Base-by-base conservation (phyloP, 345 rosid species). In the Moricandia moricandioides region DNA sequence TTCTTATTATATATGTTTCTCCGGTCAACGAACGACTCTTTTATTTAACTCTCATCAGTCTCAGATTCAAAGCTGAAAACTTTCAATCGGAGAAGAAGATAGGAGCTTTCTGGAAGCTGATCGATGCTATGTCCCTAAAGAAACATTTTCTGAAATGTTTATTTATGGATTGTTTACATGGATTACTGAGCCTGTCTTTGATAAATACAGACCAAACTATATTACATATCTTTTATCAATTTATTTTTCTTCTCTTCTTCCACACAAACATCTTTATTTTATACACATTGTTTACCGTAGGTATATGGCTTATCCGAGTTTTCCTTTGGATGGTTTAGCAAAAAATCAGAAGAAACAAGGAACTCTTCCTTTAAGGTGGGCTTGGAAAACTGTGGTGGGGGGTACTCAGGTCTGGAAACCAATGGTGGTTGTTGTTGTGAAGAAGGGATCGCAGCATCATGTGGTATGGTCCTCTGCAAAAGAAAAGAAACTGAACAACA, bases 161-260 rank as follows among this genome's bases (percentile, higher is more conserved):
- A 13, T 13, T 13, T 61, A 26, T 60, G 45, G 73, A 61, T 75
- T 75, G 79, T 75, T 74, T 67, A 59, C 62, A 66, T 74, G 67
- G 78, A 52, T 66, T 31, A 45, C 60, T 43, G n/a, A n/a, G n/a
- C n/a, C n/a, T n/a, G 49, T 35, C 40, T 37, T 2, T 68, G 69
- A 75, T 74, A 60, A 60, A 62, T 68, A 60, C 8, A 52, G 17
- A 61, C 57, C 68, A 68, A 68, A 5, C 74, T 60, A 68, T 62
- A 68, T 75, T 69, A 68, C 74, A 76, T 69, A 62, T 62, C 45
- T 69, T 40, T 69, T 65, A 62, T 62, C 45, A 12, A 5, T 45
- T 13, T 29, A 1, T 29, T 33, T 62, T 39, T 17, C 9, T 10
- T 60, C 64, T 4, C 8, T 58, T 12, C 9, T 1, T 62, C 27